Conservation (phyloP, 495 filamentous ascomycete genomes). For the Pseudoneurospora amorphoporcata region DNA sequence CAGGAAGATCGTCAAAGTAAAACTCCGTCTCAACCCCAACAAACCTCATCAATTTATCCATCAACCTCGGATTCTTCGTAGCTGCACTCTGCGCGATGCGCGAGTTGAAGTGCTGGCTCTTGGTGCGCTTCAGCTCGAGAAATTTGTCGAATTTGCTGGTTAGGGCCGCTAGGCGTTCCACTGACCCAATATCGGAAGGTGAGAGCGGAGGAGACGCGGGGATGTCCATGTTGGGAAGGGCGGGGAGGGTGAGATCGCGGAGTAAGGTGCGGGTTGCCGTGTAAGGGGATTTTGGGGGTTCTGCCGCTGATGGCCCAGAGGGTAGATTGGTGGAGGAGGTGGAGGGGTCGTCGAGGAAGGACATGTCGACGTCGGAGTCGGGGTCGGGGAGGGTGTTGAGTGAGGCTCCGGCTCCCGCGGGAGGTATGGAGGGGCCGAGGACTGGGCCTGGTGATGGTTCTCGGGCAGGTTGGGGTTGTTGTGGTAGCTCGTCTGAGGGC, state of each 20-base stretch:
- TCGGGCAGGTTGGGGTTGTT: not conserved
- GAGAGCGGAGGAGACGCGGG: slow-evolving; percentile 76
- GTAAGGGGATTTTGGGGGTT: slow-evolving; percentile 56
- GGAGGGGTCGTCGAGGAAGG: slow-evolving; percentile 11
- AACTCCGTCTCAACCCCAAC: slow-evolving; percentile 49
- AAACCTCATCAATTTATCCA: slow-evolving; percentile 72
- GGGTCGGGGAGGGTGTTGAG: not conserved
- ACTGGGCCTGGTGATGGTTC: slow-evolving; percentile 19
- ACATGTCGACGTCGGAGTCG: slow-evolving; percentile 11
- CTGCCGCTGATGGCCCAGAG: not conserved
- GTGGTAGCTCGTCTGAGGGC: not conserved
- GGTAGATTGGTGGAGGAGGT: not conserved
- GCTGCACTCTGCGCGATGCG: slow-evolving; percentile 61
- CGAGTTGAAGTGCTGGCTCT: slow-evolving; percentile 85
- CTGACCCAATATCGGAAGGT: slow-evolving; percentile 38
- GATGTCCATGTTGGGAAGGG: slow-evolving; percentile 66
- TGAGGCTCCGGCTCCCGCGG: not conserved
- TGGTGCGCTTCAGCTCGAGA: slow-evolving; percentile 63
- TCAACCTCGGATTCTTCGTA: slow-evolving; percentile 69
- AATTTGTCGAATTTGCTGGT: slow-evolving; percentile 76
- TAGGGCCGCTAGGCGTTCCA: slow-evolving; percentile 17
- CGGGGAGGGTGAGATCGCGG: slow-evolving; percentile 77
- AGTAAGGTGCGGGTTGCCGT: slow-evolving; percentile 53
- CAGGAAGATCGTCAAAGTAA: slow-evolving; percentile 25
- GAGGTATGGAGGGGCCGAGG: slow-evolving; percentile 13